These are phyloP conservation scores for Podospora appendiculata DNA, from an alignment of 495 filamentous ascomycete species.

Conservation along the genomic window DNA sequence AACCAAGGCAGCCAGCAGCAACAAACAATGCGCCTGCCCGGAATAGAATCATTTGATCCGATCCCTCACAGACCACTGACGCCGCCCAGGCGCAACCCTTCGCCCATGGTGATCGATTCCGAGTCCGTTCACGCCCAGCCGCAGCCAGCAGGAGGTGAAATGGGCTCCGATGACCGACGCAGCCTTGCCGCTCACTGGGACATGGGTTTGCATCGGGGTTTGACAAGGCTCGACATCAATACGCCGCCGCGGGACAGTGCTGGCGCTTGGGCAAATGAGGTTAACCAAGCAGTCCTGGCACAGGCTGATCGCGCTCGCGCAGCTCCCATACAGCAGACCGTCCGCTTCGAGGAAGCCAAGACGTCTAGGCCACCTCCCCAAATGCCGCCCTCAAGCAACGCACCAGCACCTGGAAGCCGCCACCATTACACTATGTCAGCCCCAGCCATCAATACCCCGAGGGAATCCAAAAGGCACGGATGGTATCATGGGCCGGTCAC, in stretches of 20 bases:
- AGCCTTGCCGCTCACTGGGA: constrained; percentile 61
- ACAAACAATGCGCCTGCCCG: constrained; percentile 57
- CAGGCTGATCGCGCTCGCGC: constrained; percentile 34
- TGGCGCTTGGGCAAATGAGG: constrained; percentile 41
- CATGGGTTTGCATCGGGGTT: constrained; percentile 61
- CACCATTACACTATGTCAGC: constrained; percentile 47
- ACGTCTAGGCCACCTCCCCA: constrained; percentile 1
- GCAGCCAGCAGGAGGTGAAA: constrained; percentile 33
- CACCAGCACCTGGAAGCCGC: constrained; percentile 10
- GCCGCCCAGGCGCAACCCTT: constrained; percentile 54
- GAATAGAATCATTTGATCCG: constrained; percentile 85
- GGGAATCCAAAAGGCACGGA: constrained; percentile 56
- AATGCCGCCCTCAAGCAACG: constrained; percentile 4
- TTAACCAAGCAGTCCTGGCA: constrained; percentile 40
- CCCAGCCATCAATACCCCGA: constrained; percentile 40
- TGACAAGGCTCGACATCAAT: constrained; percentile 67
- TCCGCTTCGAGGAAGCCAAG: constrained; percentile 38
- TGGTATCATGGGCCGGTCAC: constrained; percentile 59
- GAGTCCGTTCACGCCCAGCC: constrained; percentile 33
- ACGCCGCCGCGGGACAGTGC: constrained; percentile 49
- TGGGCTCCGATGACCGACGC: constrained; percentile 51
- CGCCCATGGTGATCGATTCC: constrained; percentile 63
- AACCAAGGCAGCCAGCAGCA: constrained; percentile 23
- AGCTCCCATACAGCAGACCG: constrained; percentile 23
- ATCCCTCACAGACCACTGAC: constrained; percentile 52